Evolutionary conservation across 805 yeast genomes (phyloP).

Genomic region (Metschnikowia aberdeeniae): DNA sequence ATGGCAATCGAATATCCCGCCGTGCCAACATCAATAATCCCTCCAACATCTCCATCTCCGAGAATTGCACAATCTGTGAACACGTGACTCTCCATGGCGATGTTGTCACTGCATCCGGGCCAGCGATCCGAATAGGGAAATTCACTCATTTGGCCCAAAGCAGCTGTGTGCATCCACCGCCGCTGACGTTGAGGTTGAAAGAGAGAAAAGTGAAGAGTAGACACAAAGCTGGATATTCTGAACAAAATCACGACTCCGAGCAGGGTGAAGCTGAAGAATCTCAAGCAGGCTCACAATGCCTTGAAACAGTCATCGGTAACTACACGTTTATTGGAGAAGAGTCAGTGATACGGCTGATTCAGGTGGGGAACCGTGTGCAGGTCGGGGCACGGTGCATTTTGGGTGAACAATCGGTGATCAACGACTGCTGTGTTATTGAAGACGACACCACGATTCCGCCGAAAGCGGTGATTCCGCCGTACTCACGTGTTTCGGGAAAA

Average conservation of each 20-base stretch:
- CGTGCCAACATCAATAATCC: slow-evolving; percentile 42
- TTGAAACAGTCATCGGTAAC: slow-evolving; percentile 38
- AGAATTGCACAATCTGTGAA: slow-evolving; percentile 42
- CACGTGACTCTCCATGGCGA: slow-evolving; percentile 35
- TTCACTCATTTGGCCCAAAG: slow-evolving; percentile 36
- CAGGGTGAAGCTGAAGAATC: no score
- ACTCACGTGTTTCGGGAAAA: slow-evolving; percentile 40
- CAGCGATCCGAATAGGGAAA: slow-evolving; percentile 43
- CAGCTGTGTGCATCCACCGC: slow-evolving; percentile 30
- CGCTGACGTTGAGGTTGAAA: not conserved
- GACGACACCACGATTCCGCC: slow-evolving; percentile 40
- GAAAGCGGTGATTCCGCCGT: slow-evolving; percentile 48
- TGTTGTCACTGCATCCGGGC: slow-evolving; percentile 16
- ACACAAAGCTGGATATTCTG: no score
- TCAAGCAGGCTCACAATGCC: not conserved
- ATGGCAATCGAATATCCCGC: slow-evolving; percentile 49
- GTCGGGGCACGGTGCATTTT: slow-evolving; percentile 42
- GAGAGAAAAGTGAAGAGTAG: no score
- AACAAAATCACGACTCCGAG: no score
- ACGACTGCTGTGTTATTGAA: slow-evolving; percentile 50
- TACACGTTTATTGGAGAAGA: slow-evolving; percentile 40
- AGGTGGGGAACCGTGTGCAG: slow-evolving; percentile 47
- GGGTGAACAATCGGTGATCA: slow-evolving; percentile 34
- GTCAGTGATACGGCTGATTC: slow-evolving; percentile 30
- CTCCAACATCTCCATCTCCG: slow-evolving; percentile 41